A percentile compares a stretch with the other conserved stretches of the same genome.
Evolutionary conservation across 2,329 filamentous ascomycete genomes (phyloP).

Genomic region (Fonsecaea pugnacius): DNA sequence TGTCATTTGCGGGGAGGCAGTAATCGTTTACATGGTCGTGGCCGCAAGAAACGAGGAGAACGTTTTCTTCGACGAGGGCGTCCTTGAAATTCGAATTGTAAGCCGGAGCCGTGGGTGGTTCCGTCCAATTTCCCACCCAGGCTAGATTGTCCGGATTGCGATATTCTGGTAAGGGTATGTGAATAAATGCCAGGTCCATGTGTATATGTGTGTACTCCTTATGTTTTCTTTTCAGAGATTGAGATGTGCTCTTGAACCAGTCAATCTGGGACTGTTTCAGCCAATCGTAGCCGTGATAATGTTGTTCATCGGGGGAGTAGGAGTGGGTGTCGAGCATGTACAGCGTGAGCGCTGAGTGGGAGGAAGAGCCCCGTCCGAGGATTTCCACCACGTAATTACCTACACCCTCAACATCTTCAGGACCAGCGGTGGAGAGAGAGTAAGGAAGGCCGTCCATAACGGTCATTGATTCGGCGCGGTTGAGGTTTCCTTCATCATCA

Average conservation of each 20-base stretch:
- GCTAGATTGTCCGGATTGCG: constrained; percentile 61
- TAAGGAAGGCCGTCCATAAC: constrained; percentile 86
- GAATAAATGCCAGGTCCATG: constrained; percentile 95
- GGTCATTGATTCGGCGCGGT: constrained; percentile 78
- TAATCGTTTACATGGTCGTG: constrained; percentile 99
- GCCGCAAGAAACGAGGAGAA: constrained; percentile 86
- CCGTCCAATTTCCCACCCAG: constrained; percentile 72
- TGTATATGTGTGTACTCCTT: constrained; percentile 86
- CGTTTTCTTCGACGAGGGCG: constrained; percentile 80
- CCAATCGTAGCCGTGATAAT: constrained; percentile 96
- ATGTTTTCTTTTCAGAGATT: constrained; percentile 75
- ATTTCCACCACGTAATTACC: constrained; percentile 96
- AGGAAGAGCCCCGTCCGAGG: constrained; percentile 74
- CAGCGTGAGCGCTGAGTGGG: constrained; percentile 89
- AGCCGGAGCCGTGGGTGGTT: constrained; percentile 81
- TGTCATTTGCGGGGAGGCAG: constrained; percentile 68
- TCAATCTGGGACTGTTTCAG: constrained; percentile 90
- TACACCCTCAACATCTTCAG: constrained; percentile 81
- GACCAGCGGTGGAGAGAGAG: constrained; percentile 82
- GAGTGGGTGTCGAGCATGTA: constrained; percentile 93
- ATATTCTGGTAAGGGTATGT: constrained; percentile 95
- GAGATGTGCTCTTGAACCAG: constrained; percentile 85
- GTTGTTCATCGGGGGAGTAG: constrained; percentile 85
- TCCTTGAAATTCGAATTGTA: constrained; percentile 95
- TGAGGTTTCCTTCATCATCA: constrained; percentile 85